Percentiles rank a stretch among this genome's conserved stretches.
Evolutionary conservation across 2,329 filamentous ascomycete species (phyloP).

Genomic region (Sporothrix phasma): DNA sequence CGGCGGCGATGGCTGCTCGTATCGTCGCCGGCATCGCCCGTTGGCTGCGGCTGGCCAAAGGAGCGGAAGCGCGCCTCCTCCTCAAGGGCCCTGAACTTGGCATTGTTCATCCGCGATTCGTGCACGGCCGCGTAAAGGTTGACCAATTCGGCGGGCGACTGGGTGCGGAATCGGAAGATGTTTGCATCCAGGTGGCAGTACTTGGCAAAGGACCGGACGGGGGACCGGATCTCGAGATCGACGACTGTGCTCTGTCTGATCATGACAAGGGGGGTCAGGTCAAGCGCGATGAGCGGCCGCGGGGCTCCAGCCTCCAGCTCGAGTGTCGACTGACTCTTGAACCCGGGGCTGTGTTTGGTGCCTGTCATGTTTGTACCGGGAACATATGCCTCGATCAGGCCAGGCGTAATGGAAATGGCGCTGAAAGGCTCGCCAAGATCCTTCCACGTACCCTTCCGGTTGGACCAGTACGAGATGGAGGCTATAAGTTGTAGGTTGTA

Average conservation of each 20-base stretch:
- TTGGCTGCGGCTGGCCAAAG: slow-evolving; percentile 49
- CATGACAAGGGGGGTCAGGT: slow-evolving; percentile 84
- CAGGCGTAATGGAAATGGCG: slow-evolving; percentile 47
- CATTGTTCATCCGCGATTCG: slow-evolving; percentile 80
- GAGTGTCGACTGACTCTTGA: slow-evolving; percentile 22
- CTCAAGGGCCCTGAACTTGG: slow-evolving; percentile 65
- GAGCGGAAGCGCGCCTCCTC: slow-evolving; percentile 61
- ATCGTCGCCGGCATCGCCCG: slow-evolving; percentile 36
- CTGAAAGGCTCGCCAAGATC: slow-evolving; percentile 44
- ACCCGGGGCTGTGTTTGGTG: slow-evolving; percentile 4
- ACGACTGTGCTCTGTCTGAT: slow-evolving; percentile 84
- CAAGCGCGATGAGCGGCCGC: slow-evolving; percentile 55
- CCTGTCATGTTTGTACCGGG: background rate
- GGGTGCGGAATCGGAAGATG: slow-evolving; percentile 85
- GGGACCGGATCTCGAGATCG: slow-evolving; percentile 88
- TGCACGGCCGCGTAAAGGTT: slow-evolving; percentile 80
- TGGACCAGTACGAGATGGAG: slow-evolving; percentile 52
- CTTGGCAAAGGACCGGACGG: slow-evolving; percentile 61
- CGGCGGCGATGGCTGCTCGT: slow-evolving; percentile 37
- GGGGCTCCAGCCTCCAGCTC: slow-evolving; percentile 25
- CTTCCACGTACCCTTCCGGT: slow-evolving; percentile 50
- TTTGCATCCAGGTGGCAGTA: slow-evolving; percentile 53
- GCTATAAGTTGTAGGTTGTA: slow-evolving; percentile 41
- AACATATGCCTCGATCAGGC: slow-evolving; percentile 41
- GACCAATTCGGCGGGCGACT: slow-evolving; percentile 66